Evolutionary conservation across 805 yeast genomes (phyloP).

Genomic region (Lipomyces kockii): DNA sequence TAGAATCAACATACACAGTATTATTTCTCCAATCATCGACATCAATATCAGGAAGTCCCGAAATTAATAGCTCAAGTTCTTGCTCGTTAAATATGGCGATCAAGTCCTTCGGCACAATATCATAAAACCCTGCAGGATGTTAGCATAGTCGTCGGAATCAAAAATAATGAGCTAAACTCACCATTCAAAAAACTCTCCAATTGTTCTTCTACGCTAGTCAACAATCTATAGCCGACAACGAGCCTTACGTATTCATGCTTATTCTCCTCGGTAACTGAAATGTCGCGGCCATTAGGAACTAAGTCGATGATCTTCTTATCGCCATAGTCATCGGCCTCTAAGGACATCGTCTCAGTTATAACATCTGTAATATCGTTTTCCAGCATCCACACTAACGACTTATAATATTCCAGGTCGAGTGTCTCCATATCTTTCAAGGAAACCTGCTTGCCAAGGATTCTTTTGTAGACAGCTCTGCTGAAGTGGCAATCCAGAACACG

Average conservation of each 20-base stretch:
- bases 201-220: slow-evolving; percentile 83
- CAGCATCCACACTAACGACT: slow-evolving; percentile 92
- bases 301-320: slow-evolving; percentile 83
- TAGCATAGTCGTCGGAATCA: background rate
- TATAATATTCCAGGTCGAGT: slow-evolving; percentile 87
- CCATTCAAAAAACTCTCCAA: slow-evolving; percentile 71
- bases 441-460: slow-evolving; percentile 76
- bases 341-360: slow-evolving; percentile 90
- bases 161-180: slow-evolving; percentile 19
- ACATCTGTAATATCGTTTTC: slow-evolving; percentile 96
- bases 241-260: slow-evolving; percentile 84
- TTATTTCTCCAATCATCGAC: slow-evolving; percentile 95
- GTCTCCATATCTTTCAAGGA: slow-evolving; percentile 93
- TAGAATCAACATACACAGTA: slow-evolving; percentile 50
- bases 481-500: slow-evolving; percentile 91
- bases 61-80: slow-evolving; percentile 86
- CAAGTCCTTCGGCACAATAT: slow-evolving; percentile 81
- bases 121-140: slow-evolving; percentile 75
- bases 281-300: slow-evolving; percentile 77
- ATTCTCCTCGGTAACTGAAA: slow-evolving; percentile 87
- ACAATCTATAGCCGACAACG: slow-evolving; percentile 85
- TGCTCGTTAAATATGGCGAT: slow-evolving; percentile 92
- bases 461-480: slow-evolving; percentile 91
- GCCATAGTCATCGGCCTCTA: slow-evolving; percentile 92
- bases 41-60: slow-evolving; percentile 95